Evolutionary conservation across 768 basidiomycete species (phyloP), one percentile per base, ranked within the genome.

Genomic region (Serendipita sp.): DNA sequence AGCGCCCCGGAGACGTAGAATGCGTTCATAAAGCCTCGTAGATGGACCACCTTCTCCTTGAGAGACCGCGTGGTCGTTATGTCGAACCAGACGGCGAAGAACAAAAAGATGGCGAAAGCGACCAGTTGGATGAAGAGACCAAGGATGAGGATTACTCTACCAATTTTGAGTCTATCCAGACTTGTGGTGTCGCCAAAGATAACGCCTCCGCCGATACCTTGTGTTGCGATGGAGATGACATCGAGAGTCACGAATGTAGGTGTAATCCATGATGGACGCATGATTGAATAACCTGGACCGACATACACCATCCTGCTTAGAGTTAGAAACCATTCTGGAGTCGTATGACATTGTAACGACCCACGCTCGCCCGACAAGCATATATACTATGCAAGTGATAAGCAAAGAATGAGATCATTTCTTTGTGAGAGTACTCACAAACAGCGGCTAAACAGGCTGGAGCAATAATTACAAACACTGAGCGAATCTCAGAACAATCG

Each of bases 41-140:
- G 24, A 24, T n/a, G 17, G 17, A 31, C 17, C 3, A 58, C 53
- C 9, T 34, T 22, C 14, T 58, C 22, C 17, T 24, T 3, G 22
- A 58, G 53, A 17, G 53, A 22, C 4, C 22, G 24, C 17, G 22
- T 22, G 11, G 53, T 58, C n/a, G 17, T 58, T 13, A 26, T 11
- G 30, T 58, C 53, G n/a, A 58, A 58, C 17, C 17, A 58, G 17
- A 58, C 28, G 9, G 53, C 30, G 11, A 58, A 31, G 11, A 58
- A 28, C 22, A 58, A 31, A 26, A 58, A 58, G 17, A 31, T 24
- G 9, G 28, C 22, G n/a, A 58, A 58, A 11, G 53, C 53, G 2
- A 58, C 30, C 17, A 58, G 53, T 31, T 58, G 53, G n/a, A 58
- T 58, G 31, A 58, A 58, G 17, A 58, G 53, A 24, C 53, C 53